phyloP scores from a whole-genome alignment of 129 eudicot genomes.

The Flaveria brownii region DNA sequence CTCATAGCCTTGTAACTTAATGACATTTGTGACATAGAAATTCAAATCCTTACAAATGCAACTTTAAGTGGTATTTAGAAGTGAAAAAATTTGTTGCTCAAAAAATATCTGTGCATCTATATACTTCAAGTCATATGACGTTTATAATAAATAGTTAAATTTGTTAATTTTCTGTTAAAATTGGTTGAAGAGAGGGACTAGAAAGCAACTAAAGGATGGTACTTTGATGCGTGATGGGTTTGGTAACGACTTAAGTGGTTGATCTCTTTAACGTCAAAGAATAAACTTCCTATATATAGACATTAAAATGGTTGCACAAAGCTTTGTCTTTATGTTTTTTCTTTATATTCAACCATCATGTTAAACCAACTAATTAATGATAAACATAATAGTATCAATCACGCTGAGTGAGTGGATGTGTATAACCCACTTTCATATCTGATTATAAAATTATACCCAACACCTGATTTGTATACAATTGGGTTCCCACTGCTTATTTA shows the following conservation, averaged over 20 bases:
- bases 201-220: neutral
- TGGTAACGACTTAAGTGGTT: neutral
- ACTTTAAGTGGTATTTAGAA: no score
- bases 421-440: no score
- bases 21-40: no score
- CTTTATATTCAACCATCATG: neutral
- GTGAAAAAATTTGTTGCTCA: no score
- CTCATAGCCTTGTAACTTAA: no score
- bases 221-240: slow-evolving; percentile 6
- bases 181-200: neutral
- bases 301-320: neutral
- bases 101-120: no score
- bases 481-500: no score
- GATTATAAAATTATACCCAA: no score
- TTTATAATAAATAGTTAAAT: neutral
- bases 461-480: no score
- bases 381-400: neutral
- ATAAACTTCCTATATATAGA: slow-evolving; percentile 11
- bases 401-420: no score
- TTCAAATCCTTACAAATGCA: no score
- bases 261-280: slow-evolving; percentile 10
- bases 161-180: neutral
- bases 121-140: neutral
- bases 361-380: neutral
- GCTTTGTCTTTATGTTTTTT: neutral